Evolutionary conservation across 352 stramenopile species (phyloP).

Genomic region (Blastocystis sp.): DNA sequence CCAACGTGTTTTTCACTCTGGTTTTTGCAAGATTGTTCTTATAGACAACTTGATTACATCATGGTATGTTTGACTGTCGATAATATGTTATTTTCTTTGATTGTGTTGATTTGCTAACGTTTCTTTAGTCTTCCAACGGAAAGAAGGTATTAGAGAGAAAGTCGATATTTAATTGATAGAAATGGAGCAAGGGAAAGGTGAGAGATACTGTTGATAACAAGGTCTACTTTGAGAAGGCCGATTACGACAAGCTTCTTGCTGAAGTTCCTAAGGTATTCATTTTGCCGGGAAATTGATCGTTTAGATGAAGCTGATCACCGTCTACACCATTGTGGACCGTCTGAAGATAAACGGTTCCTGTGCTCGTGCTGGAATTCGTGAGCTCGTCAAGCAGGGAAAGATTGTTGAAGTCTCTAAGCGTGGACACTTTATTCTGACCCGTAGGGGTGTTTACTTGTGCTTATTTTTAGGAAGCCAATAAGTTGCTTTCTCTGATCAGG

Average conservation of each 20-base stretch:
- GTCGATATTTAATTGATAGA: neutral
- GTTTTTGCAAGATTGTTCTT: conserved; percentile 62
- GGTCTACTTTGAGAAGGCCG: conserved; percentile 63
- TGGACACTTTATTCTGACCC: conserved; percentile 61
- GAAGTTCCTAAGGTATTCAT: conserved; percentile 53
- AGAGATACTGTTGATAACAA: conserved; percentile 67
- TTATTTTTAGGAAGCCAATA: conserved; percentile 57
- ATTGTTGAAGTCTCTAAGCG: conserved; percentile 64
- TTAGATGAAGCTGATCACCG: conserved; percentile 68
- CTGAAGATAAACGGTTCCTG: conserved; percentile 68
- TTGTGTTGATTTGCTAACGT: conserved; percentile 25
- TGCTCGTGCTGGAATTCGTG: conserved; percentile 63
- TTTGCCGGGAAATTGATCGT: neutral
- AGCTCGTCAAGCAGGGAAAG: conserved; percentile 67
- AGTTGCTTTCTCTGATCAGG: neutral
- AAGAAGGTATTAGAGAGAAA: conserved; percentile 23
- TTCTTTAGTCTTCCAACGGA: conserved; percentile 63
- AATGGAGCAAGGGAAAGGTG: conserved; percentile 68
- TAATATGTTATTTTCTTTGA: neutral
- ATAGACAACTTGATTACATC: conserved; percentile 57
- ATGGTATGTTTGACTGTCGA: conserved; percentile 37
- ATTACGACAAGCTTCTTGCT: conserved; percentile 66
- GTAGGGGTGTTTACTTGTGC: neutral
- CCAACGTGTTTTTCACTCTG: neutral
- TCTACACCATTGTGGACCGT: conserved; percentile 67